Conservation (phyloP, 768 basidiomycete genomes). For the Rhodotorula babjevae region DNA sequence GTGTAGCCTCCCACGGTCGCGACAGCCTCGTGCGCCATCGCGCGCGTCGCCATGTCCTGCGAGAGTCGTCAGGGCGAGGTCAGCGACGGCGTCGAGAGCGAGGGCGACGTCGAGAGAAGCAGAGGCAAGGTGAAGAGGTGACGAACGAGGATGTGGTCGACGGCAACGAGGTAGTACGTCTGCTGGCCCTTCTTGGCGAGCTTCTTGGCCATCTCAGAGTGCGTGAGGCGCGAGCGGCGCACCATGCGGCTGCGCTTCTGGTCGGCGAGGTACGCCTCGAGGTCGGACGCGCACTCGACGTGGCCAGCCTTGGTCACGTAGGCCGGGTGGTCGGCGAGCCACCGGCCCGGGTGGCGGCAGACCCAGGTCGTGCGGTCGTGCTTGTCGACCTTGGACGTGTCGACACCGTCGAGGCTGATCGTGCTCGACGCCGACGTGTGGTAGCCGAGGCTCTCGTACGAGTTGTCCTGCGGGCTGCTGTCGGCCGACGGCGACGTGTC, state of each 20-base stretch:
- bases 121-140: too few species aligned
- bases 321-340: constrained; percentile 18
- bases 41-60: constrained; percentile 32
- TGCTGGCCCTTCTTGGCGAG: constrained; percentile 14
- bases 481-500: neutral
- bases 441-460: constrained; percentile 23
- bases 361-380: constrained; percentile 29
- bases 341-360: constrained; percentile 32
- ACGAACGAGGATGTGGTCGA: constrained; percentile 31
- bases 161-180: constrained; percentile 29
- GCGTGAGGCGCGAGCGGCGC: constrained; percentile 13
- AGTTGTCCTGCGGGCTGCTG: neutral
- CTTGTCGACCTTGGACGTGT: constrained; percentile 13
- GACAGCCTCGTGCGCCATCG: constrained; percentile 6
- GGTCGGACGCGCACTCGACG: constrained; percentile 33
- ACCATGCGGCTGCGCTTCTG: constrained; percentile 11
- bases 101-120: neutral
- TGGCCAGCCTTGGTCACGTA: constrained; percentile 26
- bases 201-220: constrained; percentile 16
- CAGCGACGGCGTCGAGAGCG: too few species aligned
- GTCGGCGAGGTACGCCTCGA: constrained; percentile 25
- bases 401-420: constrained; percentile 19
- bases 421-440: constrained; percentile 1
- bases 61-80: neutral
- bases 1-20: constrained; percentile 27